phyloP scores from a whole-genome alignment of 129 eudicot genomes.

The Silybum marianum region DNA sequence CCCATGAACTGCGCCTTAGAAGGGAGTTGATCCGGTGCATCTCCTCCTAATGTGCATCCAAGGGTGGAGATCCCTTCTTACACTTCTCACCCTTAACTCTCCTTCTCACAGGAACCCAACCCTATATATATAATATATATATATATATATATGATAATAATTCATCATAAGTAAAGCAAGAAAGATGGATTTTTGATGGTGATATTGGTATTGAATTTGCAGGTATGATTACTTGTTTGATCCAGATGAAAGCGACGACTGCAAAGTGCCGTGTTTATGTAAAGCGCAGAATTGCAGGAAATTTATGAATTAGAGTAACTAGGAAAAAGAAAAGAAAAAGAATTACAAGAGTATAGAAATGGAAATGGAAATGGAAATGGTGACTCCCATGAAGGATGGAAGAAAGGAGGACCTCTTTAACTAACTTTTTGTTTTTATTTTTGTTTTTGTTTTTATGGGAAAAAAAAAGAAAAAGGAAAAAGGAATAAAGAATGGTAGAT shows the following conservation, averaged over 20 bases:
- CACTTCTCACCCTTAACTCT: too few relatives aligned
- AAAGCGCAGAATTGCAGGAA: constrained; percentile 81
- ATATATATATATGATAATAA: neutral
- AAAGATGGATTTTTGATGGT: neutral
- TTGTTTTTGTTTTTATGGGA: neutral
- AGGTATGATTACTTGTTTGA: constrained; percentile 98
- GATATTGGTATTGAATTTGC: constrained; percentile 16
- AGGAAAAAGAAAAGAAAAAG: constrained; percentile 1
- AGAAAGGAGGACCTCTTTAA: constrained; percentile 31
- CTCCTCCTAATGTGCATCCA: too few relatives aligned
- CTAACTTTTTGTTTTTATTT: neutral
- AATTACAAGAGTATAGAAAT: constrained; percentile 29
- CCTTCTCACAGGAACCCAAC: too few relatives aligned
- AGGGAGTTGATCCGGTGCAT: too few relatives aligned
- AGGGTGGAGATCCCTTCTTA: too few relatives aligned
- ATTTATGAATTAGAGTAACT: constrained; percentile 78
- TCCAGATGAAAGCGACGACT: constrained; percentile 91
- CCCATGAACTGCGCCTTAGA: too few relatives aligned
- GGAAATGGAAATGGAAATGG: constrained; percentile 42
- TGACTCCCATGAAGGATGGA: constrained; percentile 31
- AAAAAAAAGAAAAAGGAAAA: neutral
- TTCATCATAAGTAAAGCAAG: neutral
- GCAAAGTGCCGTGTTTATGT: constrained; percentile 90
- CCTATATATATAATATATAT: too few relatives aligned
- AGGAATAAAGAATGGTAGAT: neutral